Conservation (phyloP, 2,329 filamentous ascomycete genomes). For the Pyrenochaeta sp. region DNA sequence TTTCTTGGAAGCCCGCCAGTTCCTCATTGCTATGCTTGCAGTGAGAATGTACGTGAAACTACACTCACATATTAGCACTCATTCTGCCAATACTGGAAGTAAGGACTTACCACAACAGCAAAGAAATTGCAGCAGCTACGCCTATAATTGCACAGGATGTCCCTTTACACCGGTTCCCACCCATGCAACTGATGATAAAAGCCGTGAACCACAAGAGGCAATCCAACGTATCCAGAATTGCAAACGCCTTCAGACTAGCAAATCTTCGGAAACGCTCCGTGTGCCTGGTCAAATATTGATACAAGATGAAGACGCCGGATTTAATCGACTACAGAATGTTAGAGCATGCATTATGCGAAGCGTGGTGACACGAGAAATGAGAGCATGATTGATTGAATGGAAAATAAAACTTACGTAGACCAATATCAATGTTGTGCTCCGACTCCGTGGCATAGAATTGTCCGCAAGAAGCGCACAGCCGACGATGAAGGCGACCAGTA, state of each 20-base stretch:
- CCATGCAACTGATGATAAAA: conserved; percentile 14
- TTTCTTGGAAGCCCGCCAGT: background rate
- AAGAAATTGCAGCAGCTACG: too few species aligned
- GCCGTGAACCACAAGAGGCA: conserved; percentile 19
- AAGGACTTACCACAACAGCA: too few species aligned
- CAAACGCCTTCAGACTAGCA: conserved; percentile 51
- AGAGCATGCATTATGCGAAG: too few species aligned
- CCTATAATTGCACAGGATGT: too few species aligned
- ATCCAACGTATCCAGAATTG: conserved; percentile 53
- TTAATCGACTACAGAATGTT: conserved; percentile 29
- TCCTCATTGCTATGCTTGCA: background rate
- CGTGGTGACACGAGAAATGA: too few species aligned
- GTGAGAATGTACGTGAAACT: background rate
- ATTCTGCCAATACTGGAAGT: too few species aligned
- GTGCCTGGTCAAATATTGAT: conserved; percentile 52
- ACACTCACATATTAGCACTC: too few species aligned
- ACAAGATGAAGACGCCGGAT: conserved; percentile 51
- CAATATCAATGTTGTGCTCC: conserved; percentile 10
- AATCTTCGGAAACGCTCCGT: conserved; percentile 41
- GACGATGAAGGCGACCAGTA: conserved; percentile 10
- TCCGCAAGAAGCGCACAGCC: conserved; percentile 12
- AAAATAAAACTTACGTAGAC: conserved; percentile 7
- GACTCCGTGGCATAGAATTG: conserved; percentile 9
- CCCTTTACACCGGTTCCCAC: background rate
- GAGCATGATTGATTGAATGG: too few species aligned